Percentiles rank a stretch among this genome's conserved stretches.
Conservation (phyloP, 1,139 yeast species). For the Geotrichum reessii region DNA sequence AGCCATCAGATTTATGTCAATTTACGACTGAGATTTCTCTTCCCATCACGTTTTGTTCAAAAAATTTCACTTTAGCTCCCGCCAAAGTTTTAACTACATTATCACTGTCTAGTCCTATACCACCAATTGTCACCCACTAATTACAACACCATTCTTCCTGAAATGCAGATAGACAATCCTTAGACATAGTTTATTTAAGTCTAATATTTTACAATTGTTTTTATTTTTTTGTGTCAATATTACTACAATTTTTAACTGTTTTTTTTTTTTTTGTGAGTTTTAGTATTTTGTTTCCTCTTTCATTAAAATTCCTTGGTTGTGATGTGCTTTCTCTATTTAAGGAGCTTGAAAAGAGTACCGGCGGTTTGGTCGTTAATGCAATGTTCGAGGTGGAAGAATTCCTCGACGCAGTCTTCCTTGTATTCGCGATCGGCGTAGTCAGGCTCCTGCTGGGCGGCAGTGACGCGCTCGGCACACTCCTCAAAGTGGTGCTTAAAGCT, state of each 20-base stretch:
- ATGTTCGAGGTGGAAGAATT: constrained; percentile 94
- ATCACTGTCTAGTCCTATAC: neutral
- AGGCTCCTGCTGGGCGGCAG: constrained; percentile 75
- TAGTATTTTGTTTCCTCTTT: neutral
- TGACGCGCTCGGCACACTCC: constrained; percentile 93
- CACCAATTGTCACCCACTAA: neutral
- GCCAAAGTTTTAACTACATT: neutral
- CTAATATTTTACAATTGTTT: neutral
- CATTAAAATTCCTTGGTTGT: neutral
- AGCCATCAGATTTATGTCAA: too few species aligned
- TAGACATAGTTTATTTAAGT: neutral
- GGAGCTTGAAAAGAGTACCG: constrained; percentile 62
- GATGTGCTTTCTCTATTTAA: constrained; percentile 13
- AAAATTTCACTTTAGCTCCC: neutral
- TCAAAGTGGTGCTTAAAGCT: constrained; percentile 82
- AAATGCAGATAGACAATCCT: neutral
- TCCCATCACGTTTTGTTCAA: neutral
- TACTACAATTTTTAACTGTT: neutral
- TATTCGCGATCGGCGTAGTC: constrained; percentile 72
- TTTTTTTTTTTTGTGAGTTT: neutral
- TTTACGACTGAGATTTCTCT: too few species aligned
- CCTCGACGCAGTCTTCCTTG: constrained; percentile 97
- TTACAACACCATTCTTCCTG: neutral
- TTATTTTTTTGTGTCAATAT: neutral
- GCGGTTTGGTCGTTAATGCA: constrained; percentile 91